phyloP scores from a whole-genome alignment of 345 rosid species.

The Theobroma cacao region DNA sequence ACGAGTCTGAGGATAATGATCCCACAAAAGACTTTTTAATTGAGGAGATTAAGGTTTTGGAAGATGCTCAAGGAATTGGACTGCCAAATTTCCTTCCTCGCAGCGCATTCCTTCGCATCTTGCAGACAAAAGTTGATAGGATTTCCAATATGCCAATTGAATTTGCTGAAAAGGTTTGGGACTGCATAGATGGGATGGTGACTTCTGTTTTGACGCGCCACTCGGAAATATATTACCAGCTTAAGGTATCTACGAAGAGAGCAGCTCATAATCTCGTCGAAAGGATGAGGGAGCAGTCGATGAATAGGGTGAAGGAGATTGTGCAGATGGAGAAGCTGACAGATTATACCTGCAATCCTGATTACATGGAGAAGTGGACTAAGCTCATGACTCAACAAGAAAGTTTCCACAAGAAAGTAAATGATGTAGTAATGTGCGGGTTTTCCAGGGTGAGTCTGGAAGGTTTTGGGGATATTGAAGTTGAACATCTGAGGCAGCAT shows the following conservation, averaged over 20 bases:
- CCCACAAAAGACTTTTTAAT: not conserved
- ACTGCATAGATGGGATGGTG: not conserved
- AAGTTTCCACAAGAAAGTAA: not conserved
- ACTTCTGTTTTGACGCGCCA: not conserved
- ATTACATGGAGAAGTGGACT: slow-evolving; percentile 26
- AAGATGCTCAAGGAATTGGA: slow-evolving; percentile 33
- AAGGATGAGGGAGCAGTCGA: slow-evolving; percentile 31
- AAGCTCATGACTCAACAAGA: slow-evolving; percentile 13
- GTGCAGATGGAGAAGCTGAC: slow-evolving; percentile 39
- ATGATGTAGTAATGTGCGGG: not conserved
- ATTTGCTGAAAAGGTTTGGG: slow-evolving; percentile 18
- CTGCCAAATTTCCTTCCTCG: slow-evolving; percentile 40
- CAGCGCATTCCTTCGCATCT: slow-evolving; percentile 17
- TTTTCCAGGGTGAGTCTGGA: not conserved
- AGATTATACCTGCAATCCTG: slow-evolving; percentile 35
- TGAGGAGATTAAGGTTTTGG: slow-evolving; percentile 25
- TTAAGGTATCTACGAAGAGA: slow-evolving; percentile 14
- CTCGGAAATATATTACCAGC: slow-evolving; percentile 19
- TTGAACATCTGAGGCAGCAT: not conserved
- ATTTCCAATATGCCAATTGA: slow-evolving; percentile 12
- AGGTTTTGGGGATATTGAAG: slow-evolving; percentile 6
- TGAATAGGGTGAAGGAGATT: slow-evolving; percentile 25
- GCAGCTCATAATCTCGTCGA: slow-evolving; percentile 23
- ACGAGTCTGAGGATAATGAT: not conserved
- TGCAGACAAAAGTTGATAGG: slow-evolving; percentile 23